These are phyloP conservation scores for Skeletonema grethae DNA, from an alignment of 108 stramenopile genomes.

Conservation along the genomic window DNA sequence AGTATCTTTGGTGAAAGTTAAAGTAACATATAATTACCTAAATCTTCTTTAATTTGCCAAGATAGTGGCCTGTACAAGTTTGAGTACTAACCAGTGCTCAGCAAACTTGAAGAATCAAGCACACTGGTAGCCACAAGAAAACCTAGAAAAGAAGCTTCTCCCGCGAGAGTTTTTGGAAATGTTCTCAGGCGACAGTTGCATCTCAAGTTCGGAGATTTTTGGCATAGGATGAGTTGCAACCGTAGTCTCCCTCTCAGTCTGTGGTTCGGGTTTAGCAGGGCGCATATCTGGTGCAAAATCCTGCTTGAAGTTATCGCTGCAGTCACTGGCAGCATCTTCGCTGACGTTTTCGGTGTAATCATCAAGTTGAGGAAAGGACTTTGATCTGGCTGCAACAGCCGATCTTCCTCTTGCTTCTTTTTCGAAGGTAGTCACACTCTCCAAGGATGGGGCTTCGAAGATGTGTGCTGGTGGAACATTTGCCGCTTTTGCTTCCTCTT, in stretches of 20 bases:
- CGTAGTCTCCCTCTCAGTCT: background rate
- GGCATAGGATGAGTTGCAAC: conserved; percentile 11
- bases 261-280: background rate
- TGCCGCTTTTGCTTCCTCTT: conserved; percentile 1
- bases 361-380: background rate
- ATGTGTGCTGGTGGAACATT: background rate
- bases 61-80: too few species aligned
- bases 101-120: background rate
- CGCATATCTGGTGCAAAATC: conserved; percentile 9
- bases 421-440: conserved; percentile 39
- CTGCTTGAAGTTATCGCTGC: conserved; percentile 2
- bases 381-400: conserved; percentile 13
- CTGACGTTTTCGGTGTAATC: background rate
- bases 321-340: background rate
- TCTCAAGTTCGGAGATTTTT: conserved; percentile 20
- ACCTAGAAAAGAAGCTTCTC: background rate
- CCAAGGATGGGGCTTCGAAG: background rate
- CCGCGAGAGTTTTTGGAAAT: background rate
- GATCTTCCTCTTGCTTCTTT: conserved; percentile 22
- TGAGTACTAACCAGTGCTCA: background rate
- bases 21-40: too few species aligned
- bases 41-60: too few species aligned
- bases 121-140: background rate
- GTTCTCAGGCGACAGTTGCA: conserved; percentile 15
- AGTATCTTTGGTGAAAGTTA: background rate